A percentile compares a stretch with the other conserved stretches of the same genome.
Conservation (phyloP, 176 grass and related monocot genomes). For the Triticum urartu region DNA sequence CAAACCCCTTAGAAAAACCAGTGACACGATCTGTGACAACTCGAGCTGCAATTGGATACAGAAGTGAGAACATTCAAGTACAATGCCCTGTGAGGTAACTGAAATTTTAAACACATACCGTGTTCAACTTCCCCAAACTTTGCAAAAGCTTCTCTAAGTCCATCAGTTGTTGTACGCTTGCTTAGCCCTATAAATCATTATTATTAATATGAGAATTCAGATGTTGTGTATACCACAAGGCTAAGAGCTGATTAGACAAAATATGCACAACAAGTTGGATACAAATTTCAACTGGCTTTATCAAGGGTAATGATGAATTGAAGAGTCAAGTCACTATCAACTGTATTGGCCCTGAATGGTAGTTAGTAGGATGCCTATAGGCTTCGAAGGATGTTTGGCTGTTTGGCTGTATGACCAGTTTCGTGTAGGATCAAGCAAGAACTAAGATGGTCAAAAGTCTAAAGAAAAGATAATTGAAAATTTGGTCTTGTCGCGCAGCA, state of each 20-base stretch:
- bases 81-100: not conserved
- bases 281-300: not conserved
- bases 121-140: conserved; percentile 83
- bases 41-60: conserved; percentile 57
- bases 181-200: conserved; percentile 62
- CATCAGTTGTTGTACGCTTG: conserved; percentile 84
- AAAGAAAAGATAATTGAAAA: not conserved
- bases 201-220: conserved; percentile 12
- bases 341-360: not conserved
- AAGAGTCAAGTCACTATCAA: not conserved
- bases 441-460: not conserved
- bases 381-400: not conserved
- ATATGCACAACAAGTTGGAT: not conserved
- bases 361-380: not conserved
- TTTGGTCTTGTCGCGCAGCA: not conserved
- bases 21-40: conserved; percentile 75
- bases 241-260: not conserved
- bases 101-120: conserved; percentile 46
- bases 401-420: not conserved
- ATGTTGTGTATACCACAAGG: not conserved
- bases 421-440: not conserved
- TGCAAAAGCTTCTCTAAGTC: conserved; percentile 72
- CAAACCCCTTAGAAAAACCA: conserved; percentile 89
- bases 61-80: conserved; percentile 18
- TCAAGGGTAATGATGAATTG: not conserved